Evolutionary conservation across 768 basidiomycete species (phyloP), one percentile per base, ranked within the genome.

Genomic region (Agaricus subrufescens): DNA sequence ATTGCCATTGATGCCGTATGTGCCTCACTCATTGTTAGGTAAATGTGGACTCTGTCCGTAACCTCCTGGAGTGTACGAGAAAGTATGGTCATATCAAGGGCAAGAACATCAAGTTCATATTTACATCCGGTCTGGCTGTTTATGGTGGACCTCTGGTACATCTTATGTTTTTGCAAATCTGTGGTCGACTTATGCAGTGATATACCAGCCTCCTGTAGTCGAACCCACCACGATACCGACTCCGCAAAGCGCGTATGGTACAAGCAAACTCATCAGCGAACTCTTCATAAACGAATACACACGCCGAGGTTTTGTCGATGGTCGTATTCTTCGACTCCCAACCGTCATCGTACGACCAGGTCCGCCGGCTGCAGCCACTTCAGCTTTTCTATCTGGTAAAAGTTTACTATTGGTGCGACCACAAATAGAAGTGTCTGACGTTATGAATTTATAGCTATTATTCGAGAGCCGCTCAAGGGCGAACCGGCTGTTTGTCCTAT

Each of bases 271-370:
- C 57, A 71, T 76, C 15, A 73, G 76, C 11, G 84, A 85, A 67
- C 67, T 82, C 34, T 67, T 83, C 50, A 72, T 84, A 52, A 84
- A 82, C 69, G 83, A 85, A 62, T 85, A 80, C 64, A 72, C 80
- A 9, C 75, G 84, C 38, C 70, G 82, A 25, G 81, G 81, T 9
- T 81, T 80, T 58, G 65, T 84, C 43, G 81, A 84, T 60, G 84
- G 82, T 19, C 77, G 82, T 34, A 79, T 84, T 60, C 67, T 85
- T 29, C 81, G 83, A 45, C 72, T 84, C 2, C 84, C 84, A 4
- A 84, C 84, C 3, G 78, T 85, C 58, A 76, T 78, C 50, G 79
- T 84, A 46, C 75, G 83, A 39, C 74, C 82, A 4, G 82, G 83
- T 52, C 71, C 71, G 3, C 82, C 84, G 4, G 71, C 80, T 3